phyloP scores from a whole-genome alignment of 2,329 filamentous ascomycete genomes.

The Xylaria hypoxylon region DNA sequence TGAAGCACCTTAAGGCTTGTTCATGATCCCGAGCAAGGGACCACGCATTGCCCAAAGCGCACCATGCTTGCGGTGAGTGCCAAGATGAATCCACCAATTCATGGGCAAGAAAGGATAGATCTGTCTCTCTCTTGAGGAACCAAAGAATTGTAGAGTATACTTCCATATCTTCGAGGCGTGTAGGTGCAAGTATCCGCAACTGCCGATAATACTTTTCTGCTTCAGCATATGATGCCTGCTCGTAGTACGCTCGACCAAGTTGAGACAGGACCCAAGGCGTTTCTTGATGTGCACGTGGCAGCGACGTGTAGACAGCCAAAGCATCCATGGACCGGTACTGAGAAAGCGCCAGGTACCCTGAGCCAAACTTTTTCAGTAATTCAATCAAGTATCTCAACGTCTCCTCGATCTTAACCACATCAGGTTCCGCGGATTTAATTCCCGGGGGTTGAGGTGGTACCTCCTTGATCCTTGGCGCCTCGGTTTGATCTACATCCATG shows the following conservation, averaged over 20 bases:
- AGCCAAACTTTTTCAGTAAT: conserved; percentile 82
- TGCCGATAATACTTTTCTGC: conserved; percentile 88
- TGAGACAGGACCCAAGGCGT: conserved; percentile 94
- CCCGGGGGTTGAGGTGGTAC: conserved; percentile 53
- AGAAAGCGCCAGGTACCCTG: conserved; percentile 80
- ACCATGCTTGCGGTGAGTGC: conserved; percentile 95
- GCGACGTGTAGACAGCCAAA: conserved; percentile 75
- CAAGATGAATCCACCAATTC: conserved; percentile 88
- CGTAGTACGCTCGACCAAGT: conserved; percentile 90
- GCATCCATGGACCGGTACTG: conserved; percentile 84
- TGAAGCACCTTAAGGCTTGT: conserved; percentile 93
- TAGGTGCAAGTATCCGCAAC: conserved; percentile 82
- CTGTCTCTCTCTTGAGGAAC: conserved; percentile 92
- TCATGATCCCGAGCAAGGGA: conserved; percentile 93
- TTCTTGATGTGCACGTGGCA: conserved; percentile 82
- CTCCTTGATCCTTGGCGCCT: conserved; percentile 63
- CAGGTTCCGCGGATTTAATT: conserved; percentile 59
- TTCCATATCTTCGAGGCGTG: conserved; percentile 93
- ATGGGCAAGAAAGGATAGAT: conserved; percentile 91
- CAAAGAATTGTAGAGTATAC: conserved; percentile 99
- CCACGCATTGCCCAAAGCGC: conserved; percentile 93
- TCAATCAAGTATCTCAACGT: conserved; percentile 82
- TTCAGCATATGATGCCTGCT: conserved; percentile 86
- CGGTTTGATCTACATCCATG: conserved; percentile 77
- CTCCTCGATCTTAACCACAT: conserved; percentile 76